Conservation (phyloP, 1,139 yeast species). For the Magnusiomyces suaveolens region DNA sequence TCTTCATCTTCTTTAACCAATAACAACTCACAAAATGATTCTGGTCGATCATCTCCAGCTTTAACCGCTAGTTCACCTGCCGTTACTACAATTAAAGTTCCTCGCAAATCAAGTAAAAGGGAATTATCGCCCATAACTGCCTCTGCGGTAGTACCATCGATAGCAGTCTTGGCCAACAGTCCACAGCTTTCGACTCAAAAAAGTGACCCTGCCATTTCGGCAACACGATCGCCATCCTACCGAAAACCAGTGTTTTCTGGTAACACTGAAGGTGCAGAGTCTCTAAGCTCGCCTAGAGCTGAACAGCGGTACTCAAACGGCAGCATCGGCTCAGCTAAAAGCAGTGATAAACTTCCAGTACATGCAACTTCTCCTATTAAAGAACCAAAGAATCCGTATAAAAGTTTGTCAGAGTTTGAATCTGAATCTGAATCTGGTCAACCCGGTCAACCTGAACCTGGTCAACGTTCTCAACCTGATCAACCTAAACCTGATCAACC, state of each 20-base stretch:
- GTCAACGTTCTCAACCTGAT: too few relatives aligned
- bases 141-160: neutral
- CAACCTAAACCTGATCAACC: neutral
- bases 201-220: neutral
- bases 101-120: slow-evolving; percentile 2
- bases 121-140: neutral
- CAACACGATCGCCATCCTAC: neutral
- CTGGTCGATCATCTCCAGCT: neutral
- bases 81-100: neutral
- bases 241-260: neutral
- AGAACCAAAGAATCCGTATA: neutral
- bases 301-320: neutral
- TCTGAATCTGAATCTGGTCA: too few relatives aligned
- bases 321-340: neutral
- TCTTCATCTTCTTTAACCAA: neutral
- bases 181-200: neutral
- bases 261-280: neutral
- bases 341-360: neutral
- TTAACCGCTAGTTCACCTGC: neutral
- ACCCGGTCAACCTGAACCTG: too few relatives aligned
- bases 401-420: neutral
- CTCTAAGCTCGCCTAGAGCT: neutral
- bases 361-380: neutral
- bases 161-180: neutral
- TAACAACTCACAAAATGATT: neutral